Percentiles rank a stretch among this genome's conserved stretches.
Evolutionary conservation across 768 basidiomycete species (phyloP).

Genomic region (Daedaleopsis nitida): DNA sequence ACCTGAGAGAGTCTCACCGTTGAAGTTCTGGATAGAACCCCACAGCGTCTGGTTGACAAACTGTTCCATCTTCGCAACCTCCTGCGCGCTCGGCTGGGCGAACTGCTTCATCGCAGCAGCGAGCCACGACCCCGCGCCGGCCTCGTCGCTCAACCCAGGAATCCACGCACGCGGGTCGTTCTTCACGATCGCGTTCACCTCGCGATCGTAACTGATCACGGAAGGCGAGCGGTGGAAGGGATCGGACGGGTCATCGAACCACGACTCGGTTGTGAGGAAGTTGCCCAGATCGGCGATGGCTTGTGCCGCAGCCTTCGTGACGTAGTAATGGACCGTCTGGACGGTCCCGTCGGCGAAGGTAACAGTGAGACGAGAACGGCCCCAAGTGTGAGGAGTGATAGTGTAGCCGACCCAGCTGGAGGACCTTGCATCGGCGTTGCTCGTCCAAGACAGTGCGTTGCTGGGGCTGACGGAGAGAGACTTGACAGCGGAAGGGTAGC

Average conservation of each 20-base stretch:
- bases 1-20: slow-evolving; percentile 35
- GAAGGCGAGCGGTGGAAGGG: slow-evolving; percentile 57
- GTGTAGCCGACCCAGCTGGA: slow-evolving; percentile 49
- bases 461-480: slow-evolving; percentile 47
- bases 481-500: slow-evolving; percentile 42
- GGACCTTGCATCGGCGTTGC: slow-evolving; percentile 45
- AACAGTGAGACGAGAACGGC: slow-evolving; percentile 50
- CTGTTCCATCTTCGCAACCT: slow-evolving; percentile 53
- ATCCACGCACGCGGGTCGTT: slow-evolving; percentile 61
- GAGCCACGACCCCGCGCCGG: slow-evolving; percentile 61
- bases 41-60: slow-evolving; percentile 49
- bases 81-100: slow-evolving; percentile 53
- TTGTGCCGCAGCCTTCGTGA: slow-evolving; percentile 48
- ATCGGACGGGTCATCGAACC: slow-evolving; percentile 51
- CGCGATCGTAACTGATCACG: slow-evolving; percentile 55
- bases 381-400: slow-evolving; percentile 46
- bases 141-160: slow-evolving; percentile 60
- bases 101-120: slow-evolving; percentile 60
- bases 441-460: slow-evolving; percentile 47
- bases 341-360: slow-evolving; percentile 52
- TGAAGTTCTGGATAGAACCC: slow-evolving; percentile 52
- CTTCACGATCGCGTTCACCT: slow-evolving; percentile 49
- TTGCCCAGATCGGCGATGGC: slow-evolving; percentile 51
- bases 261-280: slow-evolving; percentile 56
- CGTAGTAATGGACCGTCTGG: slow-evolving; percentile 55